Evolutionary conservation across 441 rosid genomes (phyloP), one percentile per base, ranked within the genome.

Genomic region (Eutrema salsugineum): DNA sequence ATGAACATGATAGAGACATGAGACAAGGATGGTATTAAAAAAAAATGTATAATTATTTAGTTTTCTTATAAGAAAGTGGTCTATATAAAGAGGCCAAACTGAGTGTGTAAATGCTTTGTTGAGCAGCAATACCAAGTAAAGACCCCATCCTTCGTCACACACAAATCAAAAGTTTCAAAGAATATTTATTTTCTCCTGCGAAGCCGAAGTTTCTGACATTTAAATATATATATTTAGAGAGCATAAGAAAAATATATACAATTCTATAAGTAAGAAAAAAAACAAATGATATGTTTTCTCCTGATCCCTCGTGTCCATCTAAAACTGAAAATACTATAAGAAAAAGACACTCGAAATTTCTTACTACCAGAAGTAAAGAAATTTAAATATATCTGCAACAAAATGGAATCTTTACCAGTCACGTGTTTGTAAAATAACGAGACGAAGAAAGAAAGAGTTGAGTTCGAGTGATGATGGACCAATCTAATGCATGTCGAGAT

Each of bases 191-290:
- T 44, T 48, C 63, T 58, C 68, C 22, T 36, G 50, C 62, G 66
- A 73, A 73, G 83, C 75, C 85, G 74, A 83, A 68, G 87, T 81
- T 81, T 78, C 86, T 81, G 84, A 84, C 82, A 82, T 49, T 67
- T 24, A 63, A 63, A 61, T 24, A 67, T 39, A 20, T 24, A 11
- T 19, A 48, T 55, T 33, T 63, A 36, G 16, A 67, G 36, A 54
- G n/a, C 38, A 46, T 54, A 33, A 48, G 8, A 28, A 33, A 43
- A 30, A 32, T 43, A 70, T 43, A 70, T 47, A 46, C 9, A 47
- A 48, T 24, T 38, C 68, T 33, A 55, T 72, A 54, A n/a, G 60
- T 43, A 62, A 46, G 17, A 39, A 36, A 16, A 12, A 27, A 48
- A 59, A 53, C 20, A 66, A 66, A 30, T 22, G 42, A 40, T 58